These are phyloP conservation scores for Alternaria solani DNA, from an alignment of 2,329 filamentous ascomycete species.

Conservation along the genomic window DNA sequence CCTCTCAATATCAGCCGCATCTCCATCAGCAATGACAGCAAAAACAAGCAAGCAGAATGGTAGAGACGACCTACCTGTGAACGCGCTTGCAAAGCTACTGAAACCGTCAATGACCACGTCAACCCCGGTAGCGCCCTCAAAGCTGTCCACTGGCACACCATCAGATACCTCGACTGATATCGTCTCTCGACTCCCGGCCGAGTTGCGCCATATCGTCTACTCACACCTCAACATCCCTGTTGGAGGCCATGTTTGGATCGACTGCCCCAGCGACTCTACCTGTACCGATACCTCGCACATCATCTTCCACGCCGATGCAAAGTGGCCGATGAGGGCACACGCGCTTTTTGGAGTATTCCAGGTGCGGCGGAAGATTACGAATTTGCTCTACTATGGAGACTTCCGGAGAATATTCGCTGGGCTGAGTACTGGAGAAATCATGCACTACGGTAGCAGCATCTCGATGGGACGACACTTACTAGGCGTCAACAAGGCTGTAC, in stretches of 20 bases:
- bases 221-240: neutral
- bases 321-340: neutral
- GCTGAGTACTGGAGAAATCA: neutral
- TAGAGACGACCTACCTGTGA: neutral
- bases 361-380: neutral
- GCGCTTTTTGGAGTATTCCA: neutral
- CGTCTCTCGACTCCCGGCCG: neutral
- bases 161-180: neutral
- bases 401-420: neutral
- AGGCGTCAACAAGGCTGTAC: accelerated
- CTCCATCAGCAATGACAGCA: neutral
- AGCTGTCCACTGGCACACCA: neutral
- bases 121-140: neutral
- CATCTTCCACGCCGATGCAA: neutral
- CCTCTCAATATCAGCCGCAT: neutral
- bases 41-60: neutral
- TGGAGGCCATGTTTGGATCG: neutral
- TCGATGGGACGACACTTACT: neutral
- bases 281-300: neutral
- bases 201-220: neutral
- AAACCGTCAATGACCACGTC: neutral
- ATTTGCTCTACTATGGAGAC: neutral
- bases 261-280: neutral
- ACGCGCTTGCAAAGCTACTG: neutral
- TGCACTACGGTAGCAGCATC: neutral